Percentiles rank a stretch among this genome's conserved stretches.
These are phyloP conservation scores for Echinosophora koreensis DNA, from an alignment of 306 rosid genomes.

Conservation along the genomic window DNA sequence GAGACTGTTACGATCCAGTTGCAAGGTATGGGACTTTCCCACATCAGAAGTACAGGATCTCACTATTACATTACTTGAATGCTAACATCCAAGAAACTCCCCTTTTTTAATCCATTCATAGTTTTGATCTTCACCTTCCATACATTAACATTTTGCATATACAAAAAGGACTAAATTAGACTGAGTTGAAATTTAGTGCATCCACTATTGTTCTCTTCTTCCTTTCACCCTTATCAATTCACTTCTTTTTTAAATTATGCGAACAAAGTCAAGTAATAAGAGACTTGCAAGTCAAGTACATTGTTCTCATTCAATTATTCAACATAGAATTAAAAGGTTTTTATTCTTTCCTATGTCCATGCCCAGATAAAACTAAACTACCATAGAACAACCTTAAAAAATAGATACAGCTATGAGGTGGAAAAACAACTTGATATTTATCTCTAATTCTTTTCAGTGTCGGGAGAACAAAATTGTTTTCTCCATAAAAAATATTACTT, in stretches of 20 bases:
- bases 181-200: background rate
- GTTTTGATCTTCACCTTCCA: background rate
- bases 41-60: too few relatives aligned
- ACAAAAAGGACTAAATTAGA: background rate
- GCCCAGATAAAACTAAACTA: background rate
- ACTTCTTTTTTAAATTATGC: background rate
- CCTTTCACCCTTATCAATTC: conserved; percentile 10
- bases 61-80: background rate
- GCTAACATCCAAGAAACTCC: background rate
- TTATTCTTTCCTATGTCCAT: background rate
- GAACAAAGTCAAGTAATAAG: conserved; percentile 11
- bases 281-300: conserved; percentile 1
- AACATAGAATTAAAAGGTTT: background rate
- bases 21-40: too few relatives aligned
- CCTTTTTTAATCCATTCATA: background rate
- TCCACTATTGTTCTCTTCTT: background rate
- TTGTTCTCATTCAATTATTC: conserved; percentile 6
- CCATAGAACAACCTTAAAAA: background rate
- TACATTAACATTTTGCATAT: background rate
- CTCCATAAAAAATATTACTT: background rate
- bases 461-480: background rate
- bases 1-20: background rate
- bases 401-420: background rate
- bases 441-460: background rate
- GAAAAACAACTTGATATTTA: background rate